These are phyloP conservation scores for Diaporthe batatas DNA, from an alignment of 2,329 filamentous ascomycete species.

Conservation along the genomic window DNA sequence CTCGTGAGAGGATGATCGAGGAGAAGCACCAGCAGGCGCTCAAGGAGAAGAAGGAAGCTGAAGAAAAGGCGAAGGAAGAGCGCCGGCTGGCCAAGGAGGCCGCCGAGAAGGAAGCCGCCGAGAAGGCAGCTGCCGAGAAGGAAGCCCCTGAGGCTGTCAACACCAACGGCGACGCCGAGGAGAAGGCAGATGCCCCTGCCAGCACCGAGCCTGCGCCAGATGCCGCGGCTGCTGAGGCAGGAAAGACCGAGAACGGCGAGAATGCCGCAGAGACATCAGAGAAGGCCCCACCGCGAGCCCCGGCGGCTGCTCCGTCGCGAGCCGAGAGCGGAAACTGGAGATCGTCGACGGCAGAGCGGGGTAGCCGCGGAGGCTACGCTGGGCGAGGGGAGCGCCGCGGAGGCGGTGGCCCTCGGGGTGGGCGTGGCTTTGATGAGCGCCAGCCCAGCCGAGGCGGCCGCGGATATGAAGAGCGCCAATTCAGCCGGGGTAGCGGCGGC, in stretches of 20 bases:
- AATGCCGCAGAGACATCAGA: constrained; percentile 51
- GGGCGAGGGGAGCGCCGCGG: constrained; percentile 57
- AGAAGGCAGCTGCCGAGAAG: constrained; percentile 50
- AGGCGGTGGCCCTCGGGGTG: constrained; percentile 56
- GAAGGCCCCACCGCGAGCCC: constrained; percentile 51
- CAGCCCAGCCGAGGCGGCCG: constrained; percentile 50
- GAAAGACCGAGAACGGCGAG: constrained; percentile 49
- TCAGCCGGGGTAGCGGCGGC: constrained; percentile 24
- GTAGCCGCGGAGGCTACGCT: constrained; percentile 60
- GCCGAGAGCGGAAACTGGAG: constrained; percentile 74
- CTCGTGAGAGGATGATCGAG: constrained; percentile 89
- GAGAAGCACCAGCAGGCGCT: constrained; percentile 83
- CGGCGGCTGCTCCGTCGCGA: constrained; percentile 61
- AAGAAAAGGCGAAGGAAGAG: constrained; percentile 87
- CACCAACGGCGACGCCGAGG: constrained; percentile 41
- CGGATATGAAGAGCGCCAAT: constrained; percentile 25
- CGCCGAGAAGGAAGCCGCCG: constrained; percentile 69
- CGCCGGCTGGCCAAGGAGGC: constrained; percentile 75
- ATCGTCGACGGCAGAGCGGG: constrained; percentile 62
- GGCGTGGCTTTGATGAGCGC: constrained; percentile 59
- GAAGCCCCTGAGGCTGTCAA: constrained; percentile 47
- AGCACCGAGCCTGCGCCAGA: constrained; percentile 48
- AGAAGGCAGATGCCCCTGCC: constrained; percentile 46
- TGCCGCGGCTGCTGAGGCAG: constrained; percentile 43
- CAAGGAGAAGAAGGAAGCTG: constrained; percentile 87